These are phyloP conservation scores for Salvia splendens DNA, from an alignment of 257 asterid species.

Conservation along the genomic window DNA sequence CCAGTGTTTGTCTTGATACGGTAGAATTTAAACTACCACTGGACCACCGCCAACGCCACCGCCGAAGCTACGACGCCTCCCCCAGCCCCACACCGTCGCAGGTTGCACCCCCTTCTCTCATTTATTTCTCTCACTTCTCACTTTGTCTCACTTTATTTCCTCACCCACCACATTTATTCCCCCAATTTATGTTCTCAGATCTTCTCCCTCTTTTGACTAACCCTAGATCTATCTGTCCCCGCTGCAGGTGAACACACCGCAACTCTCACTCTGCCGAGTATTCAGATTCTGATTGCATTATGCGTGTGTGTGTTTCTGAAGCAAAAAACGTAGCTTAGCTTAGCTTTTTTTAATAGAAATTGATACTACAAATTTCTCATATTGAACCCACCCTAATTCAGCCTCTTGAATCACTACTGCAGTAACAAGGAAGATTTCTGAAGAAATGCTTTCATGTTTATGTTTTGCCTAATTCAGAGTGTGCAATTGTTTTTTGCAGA, in stretches of 20 bases:
- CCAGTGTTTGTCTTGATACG: constrained; percentile 37
- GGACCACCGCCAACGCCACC: constrained; percentile 66
- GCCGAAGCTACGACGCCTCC: constrained; percentile 34
- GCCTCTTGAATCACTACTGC: constrained; percentile 40
- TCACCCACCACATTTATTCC: constrained; percentile 31
- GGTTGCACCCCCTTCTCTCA: constrained; percentile 42
- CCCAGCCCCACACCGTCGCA: constrained; percentile 58
- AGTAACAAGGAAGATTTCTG: constrained; percentile 19
- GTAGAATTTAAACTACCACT: constrained; percentile 51
- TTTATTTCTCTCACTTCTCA: constrained; percentile 9
- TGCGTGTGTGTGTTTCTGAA: constrained; percentile 18
- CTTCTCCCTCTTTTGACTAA: constrained; percentile 64
- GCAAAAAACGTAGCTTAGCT: constrained; percentile 1
- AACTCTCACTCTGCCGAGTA: constrained; percentile 21
- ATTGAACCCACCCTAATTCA: constrained; percentile 27
- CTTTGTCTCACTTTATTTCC: constrained; percentile 25
- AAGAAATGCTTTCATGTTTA: too few relatives aligned
- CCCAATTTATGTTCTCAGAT: constrained; percentile 31
- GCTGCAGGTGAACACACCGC: constrained; percentile 50
- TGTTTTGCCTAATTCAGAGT: too few relatives aligned
- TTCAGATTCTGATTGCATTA: constrained; percentile 28
- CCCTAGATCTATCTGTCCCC: constrained; percentile 99
- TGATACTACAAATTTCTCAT: constrained; percentile 12
- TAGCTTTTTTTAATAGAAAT: constrained; percentile 21
- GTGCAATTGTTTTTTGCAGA: constrained; percentile 39